Evolutionary conservation across 2,329 filamentous ascomycete species (phyloP).

Genomic region (Zasmidium citrigriseum): DNA sequence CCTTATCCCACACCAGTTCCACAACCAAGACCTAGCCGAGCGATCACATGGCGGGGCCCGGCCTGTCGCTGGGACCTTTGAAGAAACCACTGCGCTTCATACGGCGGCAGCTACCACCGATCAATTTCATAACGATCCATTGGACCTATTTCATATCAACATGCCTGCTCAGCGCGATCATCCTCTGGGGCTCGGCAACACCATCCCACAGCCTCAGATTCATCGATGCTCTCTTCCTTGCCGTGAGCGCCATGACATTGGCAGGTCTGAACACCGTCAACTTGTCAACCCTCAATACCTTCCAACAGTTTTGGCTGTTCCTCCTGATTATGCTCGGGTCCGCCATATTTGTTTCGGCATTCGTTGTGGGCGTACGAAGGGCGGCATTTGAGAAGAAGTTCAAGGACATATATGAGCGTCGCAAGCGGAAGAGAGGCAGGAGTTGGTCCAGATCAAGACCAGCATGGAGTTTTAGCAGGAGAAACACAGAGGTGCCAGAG

Average conservation of each 20-base stretch:
- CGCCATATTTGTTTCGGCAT: slow-evolving; percentile 66
- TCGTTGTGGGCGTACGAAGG: slow-evolving; percentile 62
- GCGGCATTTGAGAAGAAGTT: slow-evolving; percentile 65
- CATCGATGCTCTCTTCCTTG: slow-evolving; percentile 66
- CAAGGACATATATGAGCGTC: slow-evolving; percentile 51
- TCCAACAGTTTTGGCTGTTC: slow-evolving; percentile 68
- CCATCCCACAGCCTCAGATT: slow-evolving; percentile 57
- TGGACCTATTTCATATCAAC: slow-evolving; percentile 66
- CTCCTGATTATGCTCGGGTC: slow-evolving; percentile 67
- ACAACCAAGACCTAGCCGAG: neutral
- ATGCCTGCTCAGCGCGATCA: slow-evolving; percentile 56
- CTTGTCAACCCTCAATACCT: slow-evolving; percentile 63
- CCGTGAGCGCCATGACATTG: slow-evolving; percentile 66
- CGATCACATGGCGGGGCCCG: neutral
- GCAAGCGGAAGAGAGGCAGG: slow-evolving; percentile 27
- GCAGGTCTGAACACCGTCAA: slow-evolving; percentile 70
- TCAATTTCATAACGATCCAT: slow-evolving; percentile 52
- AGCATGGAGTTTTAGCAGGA: slow-evolving; percentile 8
- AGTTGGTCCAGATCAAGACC: slow-evolving; percentile 35
- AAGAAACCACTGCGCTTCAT: slow-evolving; percentile 19
- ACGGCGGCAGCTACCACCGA: slow-evolving; percentile 25
- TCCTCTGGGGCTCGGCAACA: slow-evolving; percentile 62
- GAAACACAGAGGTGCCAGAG: neutral
- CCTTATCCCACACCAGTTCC: neutral
- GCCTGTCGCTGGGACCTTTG: slow-evolving; percentile 14